These are phyloP conservation scores for Dictyostelium brefeldianum DNA, from an alignment of 78 protist species.

Conservation along the genomic window DNA sequence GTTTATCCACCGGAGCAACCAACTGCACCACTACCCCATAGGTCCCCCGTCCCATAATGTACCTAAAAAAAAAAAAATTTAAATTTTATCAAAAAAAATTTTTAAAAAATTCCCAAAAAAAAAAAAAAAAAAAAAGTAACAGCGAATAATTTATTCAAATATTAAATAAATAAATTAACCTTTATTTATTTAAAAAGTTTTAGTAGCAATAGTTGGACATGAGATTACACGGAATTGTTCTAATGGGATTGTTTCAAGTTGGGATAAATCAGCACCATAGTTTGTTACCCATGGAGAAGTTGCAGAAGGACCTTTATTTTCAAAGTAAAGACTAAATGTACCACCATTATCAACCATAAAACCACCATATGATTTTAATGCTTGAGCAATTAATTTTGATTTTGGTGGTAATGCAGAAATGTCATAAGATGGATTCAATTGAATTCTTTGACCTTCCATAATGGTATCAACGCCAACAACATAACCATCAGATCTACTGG, in stretches of 20 bases:
- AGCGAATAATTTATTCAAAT: too few species aligned
- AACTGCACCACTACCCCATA: too few species aligned
- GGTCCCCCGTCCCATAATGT: too few species aligned
- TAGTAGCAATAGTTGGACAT: neutral
- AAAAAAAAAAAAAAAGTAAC: too few species aligned
- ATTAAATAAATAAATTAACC: too few species aligned
- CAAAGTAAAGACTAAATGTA: constrained; percentile 16
- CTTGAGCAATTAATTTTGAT: constrained; percentile 24
- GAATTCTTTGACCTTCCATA: constrained; percentile 60
- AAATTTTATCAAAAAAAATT: too few species aligned
- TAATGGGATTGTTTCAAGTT: neutral
- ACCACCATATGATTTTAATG: constrained; percentile 42
- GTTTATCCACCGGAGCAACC: too few species aligned
- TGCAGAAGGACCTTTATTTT: neutral
- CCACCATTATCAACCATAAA: constrained; percentile 49
- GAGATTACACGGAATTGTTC: constrained; percentile 6
- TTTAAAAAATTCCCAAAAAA: too few species aligned
- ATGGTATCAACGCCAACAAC: neutral
- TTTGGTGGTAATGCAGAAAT: constrained; percentile 20
- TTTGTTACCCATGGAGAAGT: neutral
- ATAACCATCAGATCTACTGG: constrained; percentile 22
- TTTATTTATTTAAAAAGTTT: too few species aligned
- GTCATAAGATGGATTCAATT: constrained; percentile 23
- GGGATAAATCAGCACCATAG: neutral
- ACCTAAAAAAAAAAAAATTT: too few species aligned